Evolutionary conservation across 805 yeast genomes (phyloP).

Genomic region (Scheffersomyces lignosus): DNA sequence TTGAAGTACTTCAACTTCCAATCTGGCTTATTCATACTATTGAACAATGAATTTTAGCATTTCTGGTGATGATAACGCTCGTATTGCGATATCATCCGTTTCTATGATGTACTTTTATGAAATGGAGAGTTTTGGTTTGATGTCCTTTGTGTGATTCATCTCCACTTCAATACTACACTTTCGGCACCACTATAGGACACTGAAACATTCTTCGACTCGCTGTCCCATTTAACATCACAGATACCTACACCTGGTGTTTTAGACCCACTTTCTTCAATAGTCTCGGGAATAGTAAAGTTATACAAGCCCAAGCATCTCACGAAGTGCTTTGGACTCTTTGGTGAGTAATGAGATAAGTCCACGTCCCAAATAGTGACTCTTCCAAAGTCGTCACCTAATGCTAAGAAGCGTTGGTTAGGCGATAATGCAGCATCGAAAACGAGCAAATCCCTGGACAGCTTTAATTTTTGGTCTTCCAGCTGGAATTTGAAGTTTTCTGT

Average conservation of each 20-base stretch:
- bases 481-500: constrained; percentile 21
- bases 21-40: no score
- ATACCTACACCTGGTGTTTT: constrained; percentile 33
- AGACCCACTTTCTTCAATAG: constrained; percentile 4
- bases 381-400: constrained; percentile 69
- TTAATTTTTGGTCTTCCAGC: constrained; percentile 6
- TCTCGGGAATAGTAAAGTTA: constrained; percentile 11
- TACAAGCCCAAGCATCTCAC: constrained; percentile 29
- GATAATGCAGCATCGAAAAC: constrained; percentile 57
- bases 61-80: no score
- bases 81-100: no score
- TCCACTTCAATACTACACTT: constrained; percentile 25
- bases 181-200: constrained; percentile 36
- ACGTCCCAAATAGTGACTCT: constrained; percentile 54
- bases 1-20: no score
- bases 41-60: no score
- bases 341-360: constrained; percentile 8
- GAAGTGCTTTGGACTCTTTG: constrained; percentile 8
- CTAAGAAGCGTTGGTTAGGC: constrained; percentile 48
- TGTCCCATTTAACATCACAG: constrained; percentile 42
- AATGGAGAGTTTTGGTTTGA: no score
- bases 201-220: constrained; percentile 21
- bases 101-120: no score
- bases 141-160: no score
- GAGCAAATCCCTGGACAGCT: constrained; percentile 48